Conservation (phyloP, 371 early-diverging fungal species). For the Actinomortierella ambigua region DNA sequence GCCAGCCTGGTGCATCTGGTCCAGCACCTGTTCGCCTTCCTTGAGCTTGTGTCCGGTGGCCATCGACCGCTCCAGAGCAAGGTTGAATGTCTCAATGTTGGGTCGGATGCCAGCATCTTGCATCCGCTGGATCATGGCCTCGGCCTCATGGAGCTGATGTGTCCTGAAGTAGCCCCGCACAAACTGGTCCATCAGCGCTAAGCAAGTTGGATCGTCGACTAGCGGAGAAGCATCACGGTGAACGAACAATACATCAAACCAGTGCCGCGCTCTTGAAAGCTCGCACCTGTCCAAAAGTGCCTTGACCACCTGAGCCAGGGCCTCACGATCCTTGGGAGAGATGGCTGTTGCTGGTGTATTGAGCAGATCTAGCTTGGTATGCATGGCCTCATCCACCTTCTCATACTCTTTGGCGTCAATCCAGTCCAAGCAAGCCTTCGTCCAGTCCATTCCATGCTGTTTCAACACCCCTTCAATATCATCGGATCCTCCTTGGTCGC, state of each 20-base stretch:
- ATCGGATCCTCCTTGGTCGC: too few relatives aligned
- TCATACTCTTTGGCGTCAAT: conserved; percentile 16
- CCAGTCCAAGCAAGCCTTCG: conserved; percentile 17
- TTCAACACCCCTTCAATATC: too few relatives aligned
- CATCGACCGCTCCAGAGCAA: conserved; percentile 31
- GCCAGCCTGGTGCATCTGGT: conserved; percentile 18
- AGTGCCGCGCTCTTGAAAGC: conserved; percentile 28
- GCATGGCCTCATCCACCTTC: conserved; percentile 27
- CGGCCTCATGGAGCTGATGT: conserved; percentile 16
- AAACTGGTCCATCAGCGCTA: conserved; percentile 14
- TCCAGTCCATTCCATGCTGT: conserved; percentile 13
- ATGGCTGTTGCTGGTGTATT: background rate
- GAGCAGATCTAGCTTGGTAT: background rate
- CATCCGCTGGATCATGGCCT: conserved; percentile 18
- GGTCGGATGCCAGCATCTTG: conserved; percentile 17
- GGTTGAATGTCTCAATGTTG: conserved; percentile 24
- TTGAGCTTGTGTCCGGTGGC: conserved; percentile 11
- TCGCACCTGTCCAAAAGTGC: conserved; percentile 20
- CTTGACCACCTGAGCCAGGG: conserved; percentile 15
- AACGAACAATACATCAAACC: conserved; percentile 12
- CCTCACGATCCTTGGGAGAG: conserved; percentile 2
- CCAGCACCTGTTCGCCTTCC: conserved; percentile 19
- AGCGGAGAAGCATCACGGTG: too few relatives aligned
- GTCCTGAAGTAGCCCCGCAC: conserved; percentile 22
- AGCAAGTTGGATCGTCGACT: too few relatives aligned